Base-by-base conservation (phyloP, 768 basidiomycete genomes). In the Strobilomyces confusus region DNA sequence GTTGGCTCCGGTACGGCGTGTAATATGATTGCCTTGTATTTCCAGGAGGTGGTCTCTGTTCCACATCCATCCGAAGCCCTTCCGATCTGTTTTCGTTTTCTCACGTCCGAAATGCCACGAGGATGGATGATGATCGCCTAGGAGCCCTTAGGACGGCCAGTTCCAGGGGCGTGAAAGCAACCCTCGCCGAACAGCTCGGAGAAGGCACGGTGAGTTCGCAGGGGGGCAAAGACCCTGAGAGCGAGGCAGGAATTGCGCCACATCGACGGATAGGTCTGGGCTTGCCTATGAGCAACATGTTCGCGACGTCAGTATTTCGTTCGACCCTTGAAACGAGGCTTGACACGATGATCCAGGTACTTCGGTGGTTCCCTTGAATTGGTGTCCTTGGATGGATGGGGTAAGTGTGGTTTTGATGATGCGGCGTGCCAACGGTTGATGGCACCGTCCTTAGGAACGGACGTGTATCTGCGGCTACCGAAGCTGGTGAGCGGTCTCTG, bases 81-180 rank as follows among this genome's bases (percentile, higher is more conserved):
- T 80, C 85, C 19, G 92, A 93, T 64, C 75, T 94, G 6, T 92
- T 92, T 69, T 94, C 92, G 4, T 94, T 95, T 73, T 93, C 91
- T 4, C 92, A 94, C 68, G 66, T 86, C 25, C 81, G 91, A 11
- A 91, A 92, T 63, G 82, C 86, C 1, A 73, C 81, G 20, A 77
- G 89, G 45, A 69, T 93, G 69, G 79, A 87, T 47, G 71, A 79
- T 60, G 78, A 82, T 17, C 80, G 88, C 9, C 67, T 92, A 26
- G 83, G 82, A 13, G 86, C 87, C 6, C 71, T 90, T 50, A 80
- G 89, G 14, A 77, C 75, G 12, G 82, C 82, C 20, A 83, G 80
- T 56, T 77, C 77, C 26, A 73, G 75, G 50, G 89, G 89, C 4
- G 73, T 94, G 55, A 80, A 74, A 51, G 92, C 86, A 1, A 95